Evolutionary conservation across 768 basidiomycete genomes (phyloP), one percentile per base, ranked within the genome.

Genomic region (Suillus americanus): DNA sequence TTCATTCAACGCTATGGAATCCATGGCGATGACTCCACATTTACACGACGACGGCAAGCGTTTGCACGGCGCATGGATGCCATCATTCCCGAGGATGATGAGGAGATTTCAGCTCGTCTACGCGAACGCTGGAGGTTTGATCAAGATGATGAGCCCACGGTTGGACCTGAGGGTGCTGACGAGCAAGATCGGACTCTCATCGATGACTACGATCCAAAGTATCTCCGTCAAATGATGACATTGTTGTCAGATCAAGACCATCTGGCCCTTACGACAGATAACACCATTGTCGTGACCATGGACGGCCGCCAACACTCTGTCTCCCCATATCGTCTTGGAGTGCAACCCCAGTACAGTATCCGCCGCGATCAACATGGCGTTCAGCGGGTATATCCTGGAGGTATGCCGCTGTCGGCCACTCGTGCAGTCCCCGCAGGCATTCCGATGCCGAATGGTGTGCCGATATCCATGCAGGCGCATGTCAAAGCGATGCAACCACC

Each of bases 61-160:
- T 71, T 73, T 41, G 68, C 68, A 43, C 67, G 66, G 6, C 62
- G 59, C n/a, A 78, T 81, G 75, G 67, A 70, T 37, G 69, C 66
- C 40, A 64, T 43, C 0, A 73, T 68, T 5, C 74, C 77, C 14
- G 71, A 72, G 35, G 72, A 72, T 13, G 77, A 76, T 16, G 79
- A 81, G 53, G 85, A 89, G 61, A 60, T 66, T 8, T 79, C 79
- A 8, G 72, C 74, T 63, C 77, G 80, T 51, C 64, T 89, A 3
- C 77, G 80, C 48, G 86, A 89, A 65, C 83, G 83, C 43, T 94
- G 90, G 90, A 79, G 80, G 62, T 92, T 84, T 65, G 91, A 93
- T 68, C 70, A 76, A 8, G 90, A 92, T 62, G 89, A 91, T 66
- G 75, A 70, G 7, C 86, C 88, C 16, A 74, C 82, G 0, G 75